Evolutionary conservation across 192 early-diverging fungal genomes (phyloP).

Genomic region (Linderina pennispora): DNA sequence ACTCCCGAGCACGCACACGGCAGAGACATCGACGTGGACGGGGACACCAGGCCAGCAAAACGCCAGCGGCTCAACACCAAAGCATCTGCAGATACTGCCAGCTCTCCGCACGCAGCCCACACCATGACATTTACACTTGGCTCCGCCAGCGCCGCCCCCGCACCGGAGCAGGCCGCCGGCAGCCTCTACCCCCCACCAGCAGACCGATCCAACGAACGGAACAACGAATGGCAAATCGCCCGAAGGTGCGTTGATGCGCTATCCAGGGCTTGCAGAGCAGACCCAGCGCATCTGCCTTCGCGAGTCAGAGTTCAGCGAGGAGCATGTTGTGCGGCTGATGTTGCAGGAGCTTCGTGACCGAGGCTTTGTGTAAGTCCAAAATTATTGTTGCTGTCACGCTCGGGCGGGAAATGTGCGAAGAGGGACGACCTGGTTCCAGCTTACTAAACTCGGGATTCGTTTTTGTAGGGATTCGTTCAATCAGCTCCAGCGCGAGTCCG

Average conservation of each 20-base stretch:
- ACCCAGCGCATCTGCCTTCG: conserved; percentile 33
- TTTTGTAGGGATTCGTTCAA: conserved; percentile 64
- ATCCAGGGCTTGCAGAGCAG: conserved; percentile 29
- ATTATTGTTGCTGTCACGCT: no score
- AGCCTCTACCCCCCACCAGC: neutral
- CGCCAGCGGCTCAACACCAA: conserved; percentile 14
- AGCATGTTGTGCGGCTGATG: conserved; percentile 85
- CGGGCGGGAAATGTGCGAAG: no score
- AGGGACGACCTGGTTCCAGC: no score
- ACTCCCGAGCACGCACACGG: conserved; percentile 40
- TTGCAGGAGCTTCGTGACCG: conserved; percentile 79
- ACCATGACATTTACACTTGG: conserved; percentile 1
- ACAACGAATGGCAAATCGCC: neutral
- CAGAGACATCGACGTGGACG: conserved; percentile 16
- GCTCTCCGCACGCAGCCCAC: neutral
- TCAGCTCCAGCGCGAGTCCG: conserved; percentile 73
- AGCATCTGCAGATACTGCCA: neutral
- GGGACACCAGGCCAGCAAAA: conserved; percentile 19
- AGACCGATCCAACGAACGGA: neutral
- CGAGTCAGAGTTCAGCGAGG: conserved; percentile 36
- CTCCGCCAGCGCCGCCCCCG: conserved; percentile 2
- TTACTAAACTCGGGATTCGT: no score
- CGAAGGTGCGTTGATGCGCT: conserved; percentile 19
- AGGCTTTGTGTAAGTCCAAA: conserved; percentile 72
- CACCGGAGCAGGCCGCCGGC: neutral